Evolutionary conservation across 257 asterid species (phyloP), one percentile per base, ranked within the genome.

Genomic region (Nicotiana attenuata): DNA sequence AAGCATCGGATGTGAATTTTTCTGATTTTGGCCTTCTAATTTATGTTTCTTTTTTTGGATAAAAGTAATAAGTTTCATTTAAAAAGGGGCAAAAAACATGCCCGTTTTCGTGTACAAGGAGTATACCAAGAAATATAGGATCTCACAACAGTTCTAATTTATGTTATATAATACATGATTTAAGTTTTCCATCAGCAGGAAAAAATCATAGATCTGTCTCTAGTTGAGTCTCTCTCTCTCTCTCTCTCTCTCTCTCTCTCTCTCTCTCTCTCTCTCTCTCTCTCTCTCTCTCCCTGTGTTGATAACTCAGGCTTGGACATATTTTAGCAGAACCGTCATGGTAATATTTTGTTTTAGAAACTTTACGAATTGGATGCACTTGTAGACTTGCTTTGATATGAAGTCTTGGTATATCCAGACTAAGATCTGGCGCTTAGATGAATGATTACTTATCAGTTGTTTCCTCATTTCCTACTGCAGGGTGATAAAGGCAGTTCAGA

Each of bases 401-500:
- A 73, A 24, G 60, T 24, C 9, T 73, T 45, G 78, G 78, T 41
- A 73, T 73, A 69, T 24, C 61, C 41, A 7, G 79, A 47, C 14
- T 47, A 47, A 29, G 24, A 73, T 73, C 15, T 73, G 61, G 79
- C 22, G 16, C 61, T 73, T 73, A 52, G 22, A 59, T 80, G 47
- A 79, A 17, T 82, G 81, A 75, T 82, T 65, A 64, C 83, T 75
- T 79, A 47, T 82, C 61, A 52, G 78, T 69, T 15, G n/a, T 68
- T 63, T 80, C 63, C 76, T 76, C 73, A 53, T 84, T 65, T 88
- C 50, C 55, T 66, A 59, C 84, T 87, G 82, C 86, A 94, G 98
- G 94, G 95, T 92, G 78, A 85, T 87, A 81, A 94, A 92, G 88
- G 88, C 88, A 82, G 93, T 91, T 71, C 94, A 84, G 86, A 90